These are phyloP conservation scores for Achaetomium macrosporum DNA, from an alignment of 2,329 filamentous ascomycete species.

Conservation along the genomic window DNA sequence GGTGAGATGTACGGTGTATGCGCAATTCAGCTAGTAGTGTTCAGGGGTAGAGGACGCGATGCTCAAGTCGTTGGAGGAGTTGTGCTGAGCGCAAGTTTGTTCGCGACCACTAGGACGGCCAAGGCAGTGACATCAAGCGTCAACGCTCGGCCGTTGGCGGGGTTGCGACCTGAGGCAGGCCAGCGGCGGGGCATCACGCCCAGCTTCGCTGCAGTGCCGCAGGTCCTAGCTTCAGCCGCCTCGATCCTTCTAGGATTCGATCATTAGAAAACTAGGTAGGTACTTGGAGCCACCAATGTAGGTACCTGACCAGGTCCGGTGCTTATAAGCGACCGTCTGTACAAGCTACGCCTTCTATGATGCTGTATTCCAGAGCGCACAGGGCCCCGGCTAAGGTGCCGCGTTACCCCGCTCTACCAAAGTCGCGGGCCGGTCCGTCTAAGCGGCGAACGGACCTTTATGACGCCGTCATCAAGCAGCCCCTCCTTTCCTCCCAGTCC, in stretches of 20 bases:
- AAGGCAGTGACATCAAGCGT: conserved; percentile 12
- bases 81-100: conserved; percentile 5
- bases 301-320: too few relatives aligned
- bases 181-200: conserved; percentile 2
- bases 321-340: too few relatives aligned
- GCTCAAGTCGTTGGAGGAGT: not conserved
- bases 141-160: conserved; percentile 5
- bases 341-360: too few relatives aligned
- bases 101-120: conserved; percentile 1
- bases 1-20: not conserved
- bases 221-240: not conserved
- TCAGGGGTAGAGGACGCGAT: not conserved
- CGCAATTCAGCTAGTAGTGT: not conserved
- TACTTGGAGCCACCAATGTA: too few relatives aligned
- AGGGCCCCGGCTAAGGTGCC: too few relatives aligned
- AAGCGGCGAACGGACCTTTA: too few relatives aligned
- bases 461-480: not conserved
- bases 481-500: not conserved
- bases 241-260: too few relatives aligned
- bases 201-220: not conserved
- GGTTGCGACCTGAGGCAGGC: conserved; percentile 5
- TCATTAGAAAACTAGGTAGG: too few relatives aligned
- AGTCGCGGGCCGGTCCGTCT: too few relatives aligned
- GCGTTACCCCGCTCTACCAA: too few relatives aligned
- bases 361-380: too few relatives aligned